These are phyloP conservation scores for Annulohypoxylon bovei DNA, from an alignment of 495 filamentous ascomycete genomes.

Conservation along the genomic window DNA sequence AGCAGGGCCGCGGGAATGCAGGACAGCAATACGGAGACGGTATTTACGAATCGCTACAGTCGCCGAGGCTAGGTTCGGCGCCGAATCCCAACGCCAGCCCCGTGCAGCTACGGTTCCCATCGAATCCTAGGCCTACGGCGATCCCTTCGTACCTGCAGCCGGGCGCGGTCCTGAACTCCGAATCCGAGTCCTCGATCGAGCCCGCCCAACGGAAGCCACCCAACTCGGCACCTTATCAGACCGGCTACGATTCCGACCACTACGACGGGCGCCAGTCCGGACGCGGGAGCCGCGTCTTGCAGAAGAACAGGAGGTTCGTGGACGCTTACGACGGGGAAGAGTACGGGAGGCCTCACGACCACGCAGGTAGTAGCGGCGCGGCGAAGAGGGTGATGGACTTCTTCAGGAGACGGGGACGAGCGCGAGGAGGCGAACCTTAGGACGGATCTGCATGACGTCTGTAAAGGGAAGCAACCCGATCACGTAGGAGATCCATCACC, in stretches of 20 bases:
- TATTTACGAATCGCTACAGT: slow-evolving; percentile 54
- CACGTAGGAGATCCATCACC: slow-evolving; percentile 5
- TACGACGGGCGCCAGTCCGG: slow-evolving; percentile 40
- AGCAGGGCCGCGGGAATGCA: slow-evolving; percentile 44
- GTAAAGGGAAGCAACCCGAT: background rate
- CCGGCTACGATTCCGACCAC: slow-evolving; percentile 51
- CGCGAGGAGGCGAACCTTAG: slow-evolving; percentile 66
- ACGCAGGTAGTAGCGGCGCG: slow-evolving; percentile 83
- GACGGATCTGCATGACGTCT: background rate
- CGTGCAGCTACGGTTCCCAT: slow-evolving; percentile 41
- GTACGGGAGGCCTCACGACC: slow-evolving; percentile 65
- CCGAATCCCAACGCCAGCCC: slow-evolving; percentile 42
- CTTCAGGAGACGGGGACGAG: slow-evolving; percentile 87
- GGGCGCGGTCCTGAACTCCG: slow-evolving; percentile 57
- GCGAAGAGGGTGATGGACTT: slow-evolving; percentile 97
- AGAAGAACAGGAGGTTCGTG: slow-evolving; percentile 88
- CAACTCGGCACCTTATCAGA: slow-evolving; percentile 49
- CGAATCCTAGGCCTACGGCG: slow-evolving; percentile 41
- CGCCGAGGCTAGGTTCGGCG: slow-evolving; percentile 39
- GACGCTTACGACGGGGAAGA: slow-evolving; percentile 88
- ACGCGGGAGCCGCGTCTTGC: slow-evolving; percentile 66
- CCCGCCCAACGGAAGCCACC: slow-evolving; percentile 45
- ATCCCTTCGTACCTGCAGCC: slow-evolving; percentile 54
- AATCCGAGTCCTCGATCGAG: slow-evolving; percentile 60
- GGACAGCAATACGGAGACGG: slow-evolving; percentile 51